phyloP scores from a whole-genome alignment of 169 alveolate genomes.

The Plasmodium knowlesi region DNA sequence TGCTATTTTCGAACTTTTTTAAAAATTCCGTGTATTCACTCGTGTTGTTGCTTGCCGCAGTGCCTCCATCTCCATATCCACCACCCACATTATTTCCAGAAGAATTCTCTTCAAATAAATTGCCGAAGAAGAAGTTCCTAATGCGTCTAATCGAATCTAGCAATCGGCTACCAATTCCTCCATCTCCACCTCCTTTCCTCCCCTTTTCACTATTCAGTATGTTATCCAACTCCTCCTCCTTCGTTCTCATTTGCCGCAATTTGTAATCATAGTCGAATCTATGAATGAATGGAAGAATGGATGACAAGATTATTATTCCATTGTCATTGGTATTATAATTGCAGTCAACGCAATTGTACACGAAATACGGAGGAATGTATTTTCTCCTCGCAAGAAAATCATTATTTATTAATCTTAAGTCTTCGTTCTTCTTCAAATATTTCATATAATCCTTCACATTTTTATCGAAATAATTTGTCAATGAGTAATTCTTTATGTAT shows the following conservation, averaged over 20 bases:
- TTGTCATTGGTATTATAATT: conserved; percentile 70
- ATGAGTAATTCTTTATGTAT: conserved; percentile 43
- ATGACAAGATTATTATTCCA: conserved; percentile 60
- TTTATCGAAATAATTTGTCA: conserved; percentile 49
- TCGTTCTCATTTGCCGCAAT: conserved; percentile 25
- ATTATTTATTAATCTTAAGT: conserved; percentile 4
- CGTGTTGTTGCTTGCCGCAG: neutral
- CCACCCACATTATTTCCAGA: neutral
- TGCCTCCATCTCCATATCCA: neutral
- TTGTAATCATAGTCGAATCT: conserved; percentile 62
- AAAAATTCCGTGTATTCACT: conserved; percentile 68
- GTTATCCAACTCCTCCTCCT: conserved; percentile 43
- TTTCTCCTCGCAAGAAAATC: conserved; percentile 52
- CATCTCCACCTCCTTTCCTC: neutral
- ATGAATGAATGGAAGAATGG: conserved; percentile 63
- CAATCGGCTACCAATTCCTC: neutral
- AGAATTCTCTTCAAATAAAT: neutral
- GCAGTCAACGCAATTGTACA: conserved; percentile 67
- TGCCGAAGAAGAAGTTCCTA: conserved; percentile 3
- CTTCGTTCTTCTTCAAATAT: conserved; percentile 59
- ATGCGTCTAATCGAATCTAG: conserved; percentile 4
- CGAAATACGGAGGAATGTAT: conserved; percentile 46
- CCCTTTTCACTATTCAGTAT: conserved; percentile 36
- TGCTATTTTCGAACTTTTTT: conserved; percentile 69
- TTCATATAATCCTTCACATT: conserved; percentile 66